Conservation (phyloP, 352 stramenopile species). For the Phytophthora sojae region DNA sequence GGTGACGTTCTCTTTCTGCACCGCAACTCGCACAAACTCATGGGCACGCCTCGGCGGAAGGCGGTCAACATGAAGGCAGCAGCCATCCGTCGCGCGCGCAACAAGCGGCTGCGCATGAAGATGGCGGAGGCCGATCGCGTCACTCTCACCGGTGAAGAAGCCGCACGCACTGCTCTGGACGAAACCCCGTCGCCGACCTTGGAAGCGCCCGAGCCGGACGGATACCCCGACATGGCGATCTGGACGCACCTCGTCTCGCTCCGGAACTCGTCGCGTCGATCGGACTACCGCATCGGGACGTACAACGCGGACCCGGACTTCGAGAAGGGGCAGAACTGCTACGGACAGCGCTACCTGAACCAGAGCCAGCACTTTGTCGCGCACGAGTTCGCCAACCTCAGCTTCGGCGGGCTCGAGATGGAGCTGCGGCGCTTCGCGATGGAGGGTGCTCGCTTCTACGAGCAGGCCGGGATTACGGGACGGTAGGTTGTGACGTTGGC, state of each 20-base stretch:
- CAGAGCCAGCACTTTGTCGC: constrained; percentile 46
- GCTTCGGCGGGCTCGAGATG: constrained; percentile 41
- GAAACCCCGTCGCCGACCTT: constrained; percentile 32
- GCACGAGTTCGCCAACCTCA: constrained; percentile 41
- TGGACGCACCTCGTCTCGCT: constrained; percentile 75
- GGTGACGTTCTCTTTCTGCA: constrained; percentile 56
- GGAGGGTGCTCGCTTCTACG: constrained; percentile 39
- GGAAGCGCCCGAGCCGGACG: constrained; percentile 24
- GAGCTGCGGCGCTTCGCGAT: constrained; percentile 42
- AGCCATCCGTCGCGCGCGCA: constrained; percentile 29
- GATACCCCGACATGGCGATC: constrained; percentile 54
- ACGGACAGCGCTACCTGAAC: constrained; percentile 48
- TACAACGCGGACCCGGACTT: constrained; percentile 51
- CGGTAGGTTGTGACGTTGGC: constrained; percentile 1
- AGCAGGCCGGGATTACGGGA: constrained; percentile 27
- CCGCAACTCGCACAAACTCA: constrained; percentile 58
- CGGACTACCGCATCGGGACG: constrained; percentile 59
- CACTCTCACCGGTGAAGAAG: constrained; percentile 4
- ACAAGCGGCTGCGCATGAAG: constrained; percentile 36
- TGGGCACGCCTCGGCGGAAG: constrained; percentile 29
- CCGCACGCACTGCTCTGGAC: neutral
- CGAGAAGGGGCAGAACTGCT: constrained; percentile 60
- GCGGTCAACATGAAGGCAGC: constrained; percentile 33
- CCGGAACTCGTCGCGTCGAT: constrained; percentile 42
- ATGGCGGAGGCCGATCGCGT: constrained; percentile 34